Percentiles rank a stretch among this genome's conserved stretches.
phyloP scores from a whole-genome alignment of 192 early-diverging fungal species.

The Umbelopsis sp. region DNA sequence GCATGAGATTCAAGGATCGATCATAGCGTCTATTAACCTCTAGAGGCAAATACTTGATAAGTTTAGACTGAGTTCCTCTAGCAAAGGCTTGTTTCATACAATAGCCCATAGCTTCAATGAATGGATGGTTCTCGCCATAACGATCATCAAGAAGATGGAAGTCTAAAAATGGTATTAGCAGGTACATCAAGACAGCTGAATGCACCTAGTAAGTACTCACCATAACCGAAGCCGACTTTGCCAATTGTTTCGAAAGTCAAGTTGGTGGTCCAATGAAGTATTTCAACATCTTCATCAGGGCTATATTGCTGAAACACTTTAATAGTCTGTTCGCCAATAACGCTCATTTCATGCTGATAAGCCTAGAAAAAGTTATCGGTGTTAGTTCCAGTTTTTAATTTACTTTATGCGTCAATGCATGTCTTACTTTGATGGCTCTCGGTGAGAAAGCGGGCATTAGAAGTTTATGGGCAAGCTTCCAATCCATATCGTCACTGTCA shows the following conservation, averaged over 20 bases:
- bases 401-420: neutral
- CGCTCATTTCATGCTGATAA: constrained; percentile 48
- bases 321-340: constrained; percentile 37
- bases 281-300: constrained; percentile 35
- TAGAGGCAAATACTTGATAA: constrained; percentile 50
- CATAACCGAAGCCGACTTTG: constrained; percentile 50
- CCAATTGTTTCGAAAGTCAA: constrained; percentile 51
- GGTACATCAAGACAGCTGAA: neutral
- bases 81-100: constrained; percentile 37
- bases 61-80: constrained; percentile 36
- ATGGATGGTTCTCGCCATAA: constrained; percentile 27
- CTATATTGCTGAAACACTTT: constrained; percentile 39
- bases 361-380: constrained; percentile 11
- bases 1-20: constrained; percentile 45
- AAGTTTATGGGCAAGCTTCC: constrained; percentile 60
- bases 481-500: constrained; percentile 50
- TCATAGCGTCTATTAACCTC: constrained; percentile 45
- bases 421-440: constrained; percentile 40
- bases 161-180: neutral
- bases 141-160: constrained; percentile 42
- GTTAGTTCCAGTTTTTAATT: neutral
- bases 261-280: constrained; percentile 56
- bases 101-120: constrained; percentile 42
- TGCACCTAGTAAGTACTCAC: neutral
- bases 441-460: constrained; percentile 60